Evolutionary conservation across 1,284 basidiomycete genomes (phyloP).

Genomic region (Microbotryum scabiosae): DNA sequence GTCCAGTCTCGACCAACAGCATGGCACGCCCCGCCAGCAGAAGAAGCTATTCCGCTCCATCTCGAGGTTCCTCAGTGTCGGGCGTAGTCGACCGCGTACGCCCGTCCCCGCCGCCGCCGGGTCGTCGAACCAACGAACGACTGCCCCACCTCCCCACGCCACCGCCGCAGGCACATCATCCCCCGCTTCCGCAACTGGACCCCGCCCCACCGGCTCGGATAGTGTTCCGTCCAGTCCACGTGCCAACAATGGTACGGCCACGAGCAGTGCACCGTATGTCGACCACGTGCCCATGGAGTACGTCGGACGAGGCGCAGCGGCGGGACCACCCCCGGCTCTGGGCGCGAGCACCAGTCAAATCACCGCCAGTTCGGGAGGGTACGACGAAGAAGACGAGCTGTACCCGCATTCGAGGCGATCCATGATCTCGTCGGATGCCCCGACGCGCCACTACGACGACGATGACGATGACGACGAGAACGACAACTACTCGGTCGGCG

Average conservation of each 20-base stretch:
- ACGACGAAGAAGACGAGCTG: neutral
- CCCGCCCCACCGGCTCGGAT: too few species aligned
- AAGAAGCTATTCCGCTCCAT: slow-evolving; percentile 14
- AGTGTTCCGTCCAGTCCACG: too few species aligned
- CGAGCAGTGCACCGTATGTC: too few species aligned
- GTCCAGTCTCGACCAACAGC: neutral
- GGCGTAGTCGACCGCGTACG: neutral
- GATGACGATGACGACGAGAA: neutral
- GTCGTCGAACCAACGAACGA: neutral
- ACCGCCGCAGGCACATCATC: neutral
- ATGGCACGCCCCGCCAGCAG: neutral
- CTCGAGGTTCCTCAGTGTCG: slow-evolving; percentile 16
- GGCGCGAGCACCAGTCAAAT: neutral
- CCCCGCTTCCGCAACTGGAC: neutral
- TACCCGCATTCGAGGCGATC: neutral
- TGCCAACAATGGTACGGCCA: too few species aligned
- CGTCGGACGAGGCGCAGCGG: too few species aligned
- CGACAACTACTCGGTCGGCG: slow-evolving; percentile 11
- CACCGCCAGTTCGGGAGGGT: neutral
- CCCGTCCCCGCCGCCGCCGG: neutral
- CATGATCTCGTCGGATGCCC: neutral
- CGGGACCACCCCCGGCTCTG: neutral
- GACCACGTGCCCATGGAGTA: too few species aligned
- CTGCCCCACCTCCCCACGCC: neutral
- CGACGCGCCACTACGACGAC: neutral